A percentile compares a stretch with the other conserved stretches of the same genome.
Evolutionary conservation across 352 stramenopile species (phyloP).

Genomic region (Hyphochytrium catenoides): DNA sequence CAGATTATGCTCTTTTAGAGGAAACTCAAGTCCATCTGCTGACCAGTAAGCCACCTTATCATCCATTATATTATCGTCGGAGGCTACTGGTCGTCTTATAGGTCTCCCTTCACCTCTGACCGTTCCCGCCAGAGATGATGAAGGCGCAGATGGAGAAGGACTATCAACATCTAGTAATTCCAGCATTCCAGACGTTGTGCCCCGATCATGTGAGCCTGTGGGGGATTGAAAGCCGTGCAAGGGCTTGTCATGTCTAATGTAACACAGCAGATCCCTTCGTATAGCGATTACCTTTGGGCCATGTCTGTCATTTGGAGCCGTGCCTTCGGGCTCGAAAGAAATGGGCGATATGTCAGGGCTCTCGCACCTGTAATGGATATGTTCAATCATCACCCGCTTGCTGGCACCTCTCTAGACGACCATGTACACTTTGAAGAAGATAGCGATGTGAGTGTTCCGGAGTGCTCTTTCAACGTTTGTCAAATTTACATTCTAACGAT

Average conservation of each 20-base stretch:
- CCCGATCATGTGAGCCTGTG: too few species aligned
- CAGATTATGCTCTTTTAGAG: conserved; percentile 18
- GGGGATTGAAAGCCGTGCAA: too few species aligned
- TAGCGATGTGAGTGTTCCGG: conserved; percentile 9
- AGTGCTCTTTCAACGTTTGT: not conserved
- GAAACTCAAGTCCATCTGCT: conserved; percentile 28
- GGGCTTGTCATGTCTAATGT: too few species aligned
- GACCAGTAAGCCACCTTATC: too few species aligned
- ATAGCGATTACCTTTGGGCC: conserved; percentile 42
- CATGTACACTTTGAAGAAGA: conserved; percentile 23
- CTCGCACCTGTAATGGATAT: conserved; percentile 41
- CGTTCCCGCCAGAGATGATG: conserved; percentile 20
- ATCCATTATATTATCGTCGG: too few species aligned
- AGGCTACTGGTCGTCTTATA: too few species aligned
- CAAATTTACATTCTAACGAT: conserved; percentile 1
- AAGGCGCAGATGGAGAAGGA: conserved; percentile 23
- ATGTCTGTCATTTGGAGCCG: conserved; percentile 47
- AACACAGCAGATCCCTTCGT: too few species aligned
- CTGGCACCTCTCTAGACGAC: conserved; percentile 20
- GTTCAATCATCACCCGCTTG: conserved; percentile 33
- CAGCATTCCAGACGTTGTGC: too few species aligned
- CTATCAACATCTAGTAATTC: conserved; percentile 26
- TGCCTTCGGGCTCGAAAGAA: conserved; percentile 25
- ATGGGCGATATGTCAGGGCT: conserved; percentile 18
- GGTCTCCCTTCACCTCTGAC: too few species aligned